Base-by-base conservation (phyloP, 2,329 filamentous ascomycete species). In the Hymenoscyphus occultus region DNA sequence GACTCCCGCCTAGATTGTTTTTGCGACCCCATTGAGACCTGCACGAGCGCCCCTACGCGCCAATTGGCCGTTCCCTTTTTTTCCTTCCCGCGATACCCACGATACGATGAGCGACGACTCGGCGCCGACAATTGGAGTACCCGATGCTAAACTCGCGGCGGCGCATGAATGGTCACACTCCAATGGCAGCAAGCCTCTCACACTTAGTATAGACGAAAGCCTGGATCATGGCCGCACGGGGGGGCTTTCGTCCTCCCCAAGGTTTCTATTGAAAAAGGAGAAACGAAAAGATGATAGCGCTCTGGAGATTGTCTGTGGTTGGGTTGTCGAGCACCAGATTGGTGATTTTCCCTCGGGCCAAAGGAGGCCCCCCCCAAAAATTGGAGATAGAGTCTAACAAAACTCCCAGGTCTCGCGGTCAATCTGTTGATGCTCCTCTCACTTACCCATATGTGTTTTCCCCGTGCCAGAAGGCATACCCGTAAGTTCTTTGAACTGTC, bases 401-500 rank as follows among this genome's bases (percentile, higher is more conserved):
- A 28, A 39, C 14, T 3, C 51, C 19, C 72, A 93, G 93, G 92
- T 67, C 86, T 97, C 70, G 92, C 92, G 13, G 84, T 95, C 77
- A 97, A 96, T 77, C 87, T 95, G 65, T 82, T 97, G 69, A 86
- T 92, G 64, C 87, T 96, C 70, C 86, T 97, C 69, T 87, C 90
- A 76, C 86, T 96, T 69, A 87, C 91, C 64, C 92, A 97, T 80
- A 80, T 88, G 72, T 88, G 90, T 74, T 92, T 97, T 76, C 93
- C 94, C 61, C 89, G 89, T 73, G 87, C 93, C 59, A 87, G 92
- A 69, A 81, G 84, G 62, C 87, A 90, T 74, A 96, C 93, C n/a
- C 83, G 84, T 74, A 95, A 93, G 72, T 97, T 97, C 82, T 93
- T 96, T 79, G 85, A 87, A 64, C 84, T 97, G 65, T 93, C 91